Percentiles rank a stretch among this genome's conserved stretches.
Evolutionary conservation across 1,284 basidiomycete species (phyloP).

Genomic region (Ceratobasidium sp.): DNA sequence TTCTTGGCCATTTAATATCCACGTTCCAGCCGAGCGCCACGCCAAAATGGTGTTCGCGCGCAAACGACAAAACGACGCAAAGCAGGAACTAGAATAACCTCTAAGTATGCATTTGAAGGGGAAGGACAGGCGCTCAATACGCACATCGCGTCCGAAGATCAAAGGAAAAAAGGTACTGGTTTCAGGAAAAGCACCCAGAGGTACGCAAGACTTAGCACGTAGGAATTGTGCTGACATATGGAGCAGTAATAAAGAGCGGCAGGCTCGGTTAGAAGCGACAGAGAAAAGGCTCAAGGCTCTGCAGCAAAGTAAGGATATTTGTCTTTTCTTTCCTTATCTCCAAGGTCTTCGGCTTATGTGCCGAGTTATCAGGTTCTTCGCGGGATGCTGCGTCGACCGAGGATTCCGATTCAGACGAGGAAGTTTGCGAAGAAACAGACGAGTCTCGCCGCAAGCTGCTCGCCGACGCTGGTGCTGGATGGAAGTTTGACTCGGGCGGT

Average conservation of each 20-base stretch:
- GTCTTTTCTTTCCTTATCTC: not conserved
- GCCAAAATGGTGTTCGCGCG: constrained; percentile 50
- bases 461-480: constrained; percentile 41
- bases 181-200: constrained; percentile 76
- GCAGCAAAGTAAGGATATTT: constrained; percentile 53
- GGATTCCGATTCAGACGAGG: constrained; percentile 44
- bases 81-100: constrained; percentile 70
- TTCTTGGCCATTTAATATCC: no score
- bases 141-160: constrained; percentile 56
- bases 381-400: not conserved
- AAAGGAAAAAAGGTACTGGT: constrained; percentile 62
- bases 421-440: constrained; percentile 43
- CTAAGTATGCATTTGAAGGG: constrained; percentile 67
- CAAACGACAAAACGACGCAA: constrained; percentile 74
- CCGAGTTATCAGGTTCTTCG: not conserved
- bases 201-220: constrained; percentile 54
- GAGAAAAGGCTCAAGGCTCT: constrained; percentile 67
- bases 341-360: not conserved
- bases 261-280: constrained; percentile 76
- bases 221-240: constrained; percentile 1
- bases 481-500: constrained; percentile 43
- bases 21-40: constrained; percentile 4
- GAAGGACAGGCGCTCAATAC: constrained; percentile 65
- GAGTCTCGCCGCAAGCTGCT: constrained; percentile 43
- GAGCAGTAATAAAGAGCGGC: constrained; percentile 75